Base-by-base conservation (phyloP, 1,284 basidiomycete species). In the Apiotrichum veenhuisii region DNA sequence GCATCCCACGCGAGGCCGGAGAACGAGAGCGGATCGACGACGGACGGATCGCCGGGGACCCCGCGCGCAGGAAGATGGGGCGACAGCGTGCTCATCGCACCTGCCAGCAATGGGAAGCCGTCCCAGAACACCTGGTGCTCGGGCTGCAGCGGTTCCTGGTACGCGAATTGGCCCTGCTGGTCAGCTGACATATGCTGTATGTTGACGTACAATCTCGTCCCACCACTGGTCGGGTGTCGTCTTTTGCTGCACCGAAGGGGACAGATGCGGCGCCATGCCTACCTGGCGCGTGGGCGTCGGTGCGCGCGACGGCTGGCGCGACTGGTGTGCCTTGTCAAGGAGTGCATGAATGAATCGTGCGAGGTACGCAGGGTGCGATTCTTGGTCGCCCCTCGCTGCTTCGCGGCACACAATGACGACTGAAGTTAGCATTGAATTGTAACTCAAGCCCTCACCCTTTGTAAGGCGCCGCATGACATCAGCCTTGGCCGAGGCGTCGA, bases 321-420 rank as follows among this genome's bases (percentile, higher is more conserved):
- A 55, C 23, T 57, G 59, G 23, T 59, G 62, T 2, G 62, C 62
- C 52, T 61, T 61, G 54, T 64, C 62, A 2, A 64, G 57, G 4
- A 64, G 37, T 4, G 59, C 54, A 46, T 64, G 59, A 40, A 64
- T 56, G 34, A 61, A 64, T 3, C 62, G 56, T 2, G 62, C 62
- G 2, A 64, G 46, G 26, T 64, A 64, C 2, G 62, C 62, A 7
- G 62, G 57, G 23, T 64, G 62, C 2, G 52, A 57, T 17, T 54
- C 54, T 5, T 61, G 56, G 40, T 64, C 62, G 5, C 62, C 62
- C 2, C 62, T 30, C 8, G 62, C 59, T 3, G 59, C 62, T 30
- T 64, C 62, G 36, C 62, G 59, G 40, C 62, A 64, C 9, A 64
- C 59, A 33, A 64, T 61, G 11, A 64, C 62, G 7, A 64, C 62